Evolutionary conservation across 1,284 basidiomycete species (phyloP), one percentile per base, ranked within the genome.

Genomic region (Melampsora americana): DNA sequence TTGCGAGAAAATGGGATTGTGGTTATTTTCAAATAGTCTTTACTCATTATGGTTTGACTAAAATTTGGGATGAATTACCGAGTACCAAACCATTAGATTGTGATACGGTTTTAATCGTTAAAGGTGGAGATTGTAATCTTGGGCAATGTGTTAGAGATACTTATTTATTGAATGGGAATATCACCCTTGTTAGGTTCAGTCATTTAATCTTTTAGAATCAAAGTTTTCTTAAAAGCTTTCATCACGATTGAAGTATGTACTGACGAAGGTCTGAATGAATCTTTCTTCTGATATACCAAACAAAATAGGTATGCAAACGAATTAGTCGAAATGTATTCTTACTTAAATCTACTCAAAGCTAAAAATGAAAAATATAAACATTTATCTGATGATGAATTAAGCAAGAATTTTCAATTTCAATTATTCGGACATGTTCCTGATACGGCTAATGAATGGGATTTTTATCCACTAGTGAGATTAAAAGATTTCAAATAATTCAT

Each of bases 391-490:
- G 53, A 59, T 23, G n/a, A 59, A 16, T 59, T 59, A 59, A 59
- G 28, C 18, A 14, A 59, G 1, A 59, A 59, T 5, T 59, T 59
- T 59, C 9, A 59, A 16, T 59, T 59, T 59, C 53, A 59, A 23
- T 16, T 59, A 26, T 59, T 59, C 18, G 53, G 14, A 5, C 53
- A 59, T 28, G 53, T 59, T 23, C 53, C 53, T 23, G 53, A 59
- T 59, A 59, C 53, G 11, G 53, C 53, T 18, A 59, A 59, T 20
- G 53, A 59, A 59, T 59, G 53, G 53, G 53, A 59, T 59, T 59
- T 59, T 26, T 59, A 59, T 59, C 53, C 53, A 59, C 11, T 59
- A 16, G 53, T 59, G 18, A 59, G 53, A 4, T 23, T 44, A 1
- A 44, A 44, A 3, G 5, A 9, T 0, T 16, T 44, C 5, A 16